Evolutionary conservation across 2,329 filamentous ascomycete species (phyloP), one percentile per base, ranked within the genome.

Genomic region (Shiraia bambusicola): DNA sequence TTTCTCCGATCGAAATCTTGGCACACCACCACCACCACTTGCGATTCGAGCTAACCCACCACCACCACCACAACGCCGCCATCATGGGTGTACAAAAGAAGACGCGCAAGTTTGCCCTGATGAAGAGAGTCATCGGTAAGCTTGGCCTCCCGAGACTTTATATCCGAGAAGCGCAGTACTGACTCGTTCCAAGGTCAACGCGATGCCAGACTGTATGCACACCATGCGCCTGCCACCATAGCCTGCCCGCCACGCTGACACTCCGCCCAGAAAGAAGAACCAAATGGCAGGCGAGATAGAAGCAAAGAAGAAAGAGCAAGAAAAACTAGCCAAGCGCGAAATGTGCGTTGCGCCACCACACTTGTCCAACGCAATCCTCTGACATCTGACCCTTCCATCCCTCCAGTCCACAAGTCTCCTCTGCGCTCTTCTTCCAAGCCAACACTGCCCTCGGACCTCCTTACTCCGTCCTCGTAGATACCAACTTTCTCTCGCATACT

Each of bases 11-110:
- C 39, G 37, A 50, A 49, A 15, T 50, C 49, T 56, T 54, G 49
- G 52, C 51, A 28, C 26, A 27, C 34, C 40, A 10, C 32, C 37
- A 32, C 38, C 43, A 37, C 37, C 40, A 29, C 38, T 27, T 27
- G 29, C 24, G 33, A 22, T 34, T 28, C 26, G 35, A 16, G 36
- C 19, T 37, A 14, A 35, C 19, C 19, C 41, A 49, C 38, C 41
- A 50, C 19, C 41, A 49, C 38, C 41, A 50, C 37, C 26, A 46
- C 44, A 19, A 22, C 44, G 37, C 47, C 45, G 41, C 54, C 56
- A 69, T 48, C 26, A 96, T 96, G 92, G 91, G 90, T 72, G 82
- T 90, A 56, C 82, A 84, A 50, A 95, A 95, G 76, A 88, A 84
- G 69, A 95, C 88, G 38, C 84, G 91, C 75, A 96, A 96, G 75